Conservation (phyloP, 2,329 filamentous ascomycete species). For the Peltaster fructicola region DNA sequence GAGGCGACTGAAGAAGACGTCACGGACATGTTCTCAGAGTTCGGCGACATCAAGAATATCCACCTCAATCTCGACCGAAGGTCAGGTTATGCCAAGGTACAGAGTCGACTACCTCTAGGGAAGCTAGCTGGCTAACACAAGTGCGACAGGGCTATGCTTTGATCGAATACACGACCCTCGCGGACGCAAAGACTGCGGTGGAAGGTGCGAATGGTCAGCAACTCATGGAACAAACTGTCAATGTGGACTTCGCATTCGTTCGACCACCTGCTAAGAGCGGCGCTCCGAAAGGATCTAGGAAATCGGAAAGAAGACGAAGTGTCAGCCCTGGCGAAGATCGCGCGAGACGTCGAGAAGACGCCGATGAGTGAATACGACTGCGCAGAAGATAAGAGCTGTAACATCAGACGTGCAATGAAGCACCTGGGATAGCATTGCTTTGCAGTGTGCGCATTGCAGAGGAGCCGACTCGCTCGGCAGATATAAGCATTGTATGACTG, state of each 20-base stretch:
- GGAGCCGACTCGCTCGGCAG: too few species aligned
- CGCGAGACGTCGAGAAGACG: constrained; percentile 10
- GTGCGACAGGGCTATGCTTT: constrained; percentile 57
- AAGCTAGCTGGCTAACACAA: constrained; percentile 1
- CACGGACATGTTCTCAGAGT: constrained; percentile 68
- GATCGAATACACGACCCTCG: constrained; percentile 66
- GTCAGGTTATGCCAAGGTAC: constrained; percentile 73
- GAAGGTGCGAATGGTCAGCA: constrained; percentile 62
- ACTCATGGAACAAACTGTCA: constrained; percentile 63
- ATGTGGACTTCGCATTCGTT: constrained; percentile 74
- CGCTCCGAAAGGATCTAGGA: constrained; percentile 15
- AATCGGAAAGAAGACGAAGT: constrained; percentile 23
- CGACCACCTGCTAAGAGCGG: constrained; percentile 46
- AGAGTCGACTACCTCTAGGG: not conserved
- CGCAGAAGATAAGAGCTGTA: not conserved
- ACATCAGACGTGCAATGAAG: not conserved
- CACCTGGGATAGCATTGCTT: not conserved
- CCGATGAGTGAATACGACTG: constrained; percentile 7
- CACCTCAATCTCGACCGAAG: constrained; percentile 68
- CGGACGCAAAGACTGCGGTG: constrained; percentile 67
- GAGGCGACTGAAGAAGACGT: constrained; percentile 72
- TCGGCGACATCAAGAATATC: constrained; percentile 72
- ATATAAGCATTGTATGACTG: too few species aligned
- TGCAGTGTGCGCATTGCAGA: not conserved
- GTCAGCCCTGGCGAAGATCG: constrained; percentile 25